Percentiles rank a stretch among this genome's conserved stretches.
Evolutionary conservation across 495 filamentous ascomycete genomes (phyloP).

Genomic region (Aspergillus steynii): DNA sequence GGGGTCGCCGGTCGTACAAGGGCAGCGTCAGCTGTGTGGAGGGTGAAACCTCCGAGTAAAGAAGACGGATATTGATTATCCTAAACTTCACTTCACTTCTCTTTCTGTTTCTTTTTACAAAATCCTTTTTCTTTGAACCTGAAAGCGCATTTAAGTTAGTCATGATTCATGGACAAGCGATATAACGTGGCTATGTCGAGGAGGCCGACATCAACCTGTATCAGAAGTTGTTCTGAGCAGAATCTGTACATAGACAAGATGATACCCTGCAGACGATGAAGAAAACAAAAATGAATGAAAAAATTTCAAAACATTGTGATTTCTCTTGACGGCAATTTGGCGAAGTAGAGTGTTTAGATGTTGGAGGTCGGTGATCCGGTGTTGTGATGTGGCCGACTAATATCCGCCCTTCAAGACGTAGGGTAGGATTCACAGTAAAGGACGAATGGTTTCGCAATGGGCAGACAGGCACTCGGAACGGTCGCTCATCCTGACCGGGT

Average conservation of each 20-base stretch:
- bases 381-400: no score
- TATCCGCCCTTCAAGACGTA: no score
- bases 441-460: no score
- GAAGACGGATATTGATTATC: constrained; percentile 8
- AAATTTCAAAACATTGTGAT: background rate
- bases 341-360: background rate
- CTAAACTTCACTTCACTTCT: constrained; percentile 8
- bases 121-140: constrained; percentile 6
- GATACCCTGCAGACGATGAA: constrained; percentile 11
- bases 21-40: constrained; percentile 26
- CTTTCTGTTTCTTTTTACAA: constrained; percentile 3
- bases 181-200: constrained; percentile 5
- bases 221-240: background rate
- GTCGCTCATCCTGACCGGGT: no score
- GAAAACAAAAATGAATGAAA: constrained; percentile 5
- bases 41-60: constrained; percentile 16
- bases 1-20: constrained; percentile 43
- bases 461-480: no score
- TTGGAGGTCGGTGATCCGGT: no score
- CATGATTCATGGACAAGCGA: constrained; percentile 3
- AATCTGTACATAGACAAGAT: constrained; percentile 8
- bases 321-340: background rate
- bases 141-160: constrained; percentile 4
- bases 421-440: no score
- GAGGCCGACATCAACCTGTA: background rate